Conservation (phyloP, 306 rosid genomes). For the Glycine latifolia region DNA sequence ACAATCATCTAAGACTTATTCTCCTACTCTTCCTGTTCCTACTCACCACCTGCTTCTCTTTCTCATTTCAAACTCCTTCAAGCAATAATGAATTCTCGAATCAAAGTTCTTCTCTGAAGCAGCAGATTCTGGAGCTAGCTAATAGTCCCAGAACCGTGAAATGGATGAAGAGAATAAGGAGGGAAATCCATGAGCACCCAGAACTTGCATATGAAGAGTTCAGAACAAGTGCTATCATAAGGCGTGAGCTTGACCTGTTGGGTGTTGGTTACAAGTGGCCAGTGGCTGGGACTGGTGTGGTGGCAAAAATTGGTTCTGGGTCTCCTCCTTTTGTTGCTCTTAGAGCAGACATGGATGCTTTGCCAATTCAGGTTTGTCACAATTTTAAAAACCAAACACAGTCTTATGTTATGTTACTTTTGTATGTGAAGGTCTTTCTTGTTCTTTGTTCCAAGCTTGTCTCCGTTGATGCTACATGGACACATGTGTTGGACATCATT, state of each 20-base stretch:
- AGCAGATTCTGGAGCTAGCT: slow-evolving; percentile 62
- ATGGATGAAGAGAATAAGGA: slow-evolving; percentile 79
- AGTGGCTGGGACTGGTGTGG: slow-evolving; percentile 79
- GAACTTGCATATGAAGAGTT: slow-evolving; percentile 83
- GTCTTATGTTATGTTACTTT: not conserved
- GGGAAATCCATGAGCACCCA: slow-evolving; percentile 84
- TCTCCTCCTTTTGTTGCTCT: slow-evolving; percentile 84
- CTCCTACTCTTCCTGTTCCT: slow-evolving; percentile 38
- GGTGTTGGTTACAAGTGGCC: slow-evolving; percentile 83
- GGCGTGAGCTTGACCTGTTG: slow-evolving; percentile 70
- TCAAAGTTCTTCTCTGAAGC: slow-evolving; percentile 43
- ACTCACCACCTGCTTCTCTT: slow-evolving; percentile 47
- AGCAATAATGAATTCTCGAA: not conserved
- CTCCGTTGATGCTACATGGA: not conserved
- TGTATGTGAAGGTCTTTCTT: not conserved
- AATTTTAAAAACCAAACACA: not conserved
- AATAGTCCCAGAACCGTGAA: slow-evolving; percentile 54
- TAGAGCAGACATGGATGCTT: slow-evolving; percentile 96
- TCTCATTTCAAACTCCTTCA: slow-evolving; percentile 2
- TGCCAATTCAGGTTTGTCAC: slow-evolving; percentile 79
- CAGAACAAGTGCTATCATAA: slow-evolving; percentile 70
- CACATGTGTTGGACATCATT: not conserved
- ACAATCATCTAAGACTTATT: not conserved
- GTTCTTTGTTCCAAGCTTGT: not conserved
- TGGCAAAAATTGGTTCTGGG: slow-evolving; percentile 83